A percentile compares a stretch with the other conserved stretches of the same genome.
Evolutionary conservation across 169 alveolate genomes (phyloP).

Genomic region (Plasmodium vivax): DNA sequence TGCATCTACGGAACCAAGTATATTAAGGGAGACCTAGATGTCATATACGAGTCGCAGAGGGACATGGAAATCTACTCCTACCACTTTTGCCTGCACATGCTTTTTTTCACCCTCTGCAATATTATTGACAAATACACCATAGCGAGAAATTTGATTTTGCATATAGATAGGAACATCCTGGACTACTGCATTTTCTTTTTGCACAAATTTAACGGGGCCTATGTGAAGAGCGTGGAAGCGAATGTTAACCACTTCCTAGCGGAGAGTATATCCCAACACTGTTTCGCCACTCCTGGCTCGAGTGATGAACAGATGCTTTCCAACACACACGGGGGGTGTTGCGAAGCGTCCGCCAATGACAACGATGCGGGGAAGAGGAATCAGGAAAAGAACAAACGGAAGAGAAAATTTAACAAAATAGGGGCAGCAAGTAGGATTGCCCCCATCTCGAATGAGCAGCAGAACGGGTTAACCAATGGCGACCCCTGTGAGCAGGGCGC

Average conservation of each 20-base stretch:
- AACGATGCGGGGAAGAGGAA: background rate
- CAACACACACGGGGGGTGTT: background rate
- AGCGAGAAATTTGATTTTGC: constrained; percentile 66
- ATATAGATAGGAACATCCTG: constrained; percentile 72
- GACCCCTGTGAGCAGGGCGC: background rate
- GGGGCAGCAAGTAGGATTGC: background rate
- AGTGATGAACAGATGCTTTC: background rate
- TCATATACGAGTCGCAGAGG: constrained; percentile 52
- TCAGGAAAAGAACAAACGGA: constrained; percentile 50
- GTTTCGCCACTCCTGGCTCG: background rate
- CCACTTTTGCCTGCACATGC: constrained; percentile 70
- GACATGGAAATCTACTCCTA: constrained; percentile 75
- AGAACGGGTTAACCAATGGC: background rate
- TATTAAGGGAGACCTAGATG: constrained; percentile 64
- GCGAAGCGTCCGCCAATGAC: background rate
- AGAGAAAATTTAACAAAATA: constrained; percentile 58
- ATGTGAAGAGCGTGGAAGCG: constrained; percentile 42
- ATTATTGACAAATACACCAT: constrained; percentile 51
- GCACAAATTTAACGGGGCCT: constrained; percentile 57
- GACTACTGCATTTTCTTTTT: constrained; percentile 73
- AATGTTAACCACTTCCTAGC: constrained; percentile 28
- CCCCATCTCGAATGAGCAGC: background rate
- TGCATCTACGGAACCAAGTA: constrained; percentile 31
- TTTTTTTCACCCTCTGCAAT: constrained; percentile 57
- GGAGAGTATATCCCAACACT: background rate